These are phyloP conservation scores for Penicillium italicum DNA, from an alignment of 2,329 filamentous ascomycete species.

Conservation along the genomic window DNA sequence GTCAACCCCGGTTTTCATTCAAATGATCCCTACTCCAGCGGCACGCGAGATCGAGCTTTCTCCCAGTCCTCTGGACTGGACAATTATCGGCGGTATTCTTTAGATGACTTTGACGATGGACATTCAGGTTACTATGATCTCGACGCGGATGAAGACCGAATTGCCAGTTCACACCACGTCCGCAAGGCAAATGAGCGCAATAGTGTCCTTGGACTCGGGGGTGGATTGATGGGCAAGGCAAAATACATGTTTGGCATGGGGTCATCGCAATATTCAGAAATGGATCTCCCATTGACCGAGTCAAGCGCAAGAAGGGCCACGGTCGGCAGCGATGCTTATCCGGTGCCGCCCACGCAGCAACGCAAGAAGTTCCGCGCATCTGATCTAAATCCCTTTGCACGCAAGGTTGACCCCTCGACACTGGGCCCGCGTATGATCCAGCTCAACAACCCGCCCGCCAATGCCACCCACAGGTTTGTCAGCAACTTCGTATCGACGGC, in stretches of 20 bases:
- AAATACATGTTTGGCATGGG: conserved; percentile 91
- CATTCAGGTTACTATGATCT: conserved; percentile 77
- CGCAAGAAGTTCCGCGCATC: conserved; percentile 63
- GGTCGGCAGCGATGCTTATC: conserved; percentile 45
- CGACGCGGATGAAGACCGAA: conserved; percentile 56
- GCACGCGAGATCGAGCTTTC: conserved; percentile 47
- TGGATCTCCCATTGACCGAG: conserved; percentile 94
- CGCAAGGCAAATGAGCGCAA: conserved; percentile 71
- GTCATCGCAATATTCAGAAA: conserved; percentile 80
- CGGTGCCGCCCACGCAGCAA: conserved; percentile 43
- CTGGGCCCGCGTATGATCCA: conserved; percentile 89
- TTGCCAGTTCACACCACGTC: conserved; percentile 46
- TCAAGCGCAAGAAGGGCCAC: conserved; percentile 52
- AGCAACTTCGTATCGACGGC: conserved; percentile 97
- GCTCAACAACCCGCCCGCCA: conserved; percentile 93
- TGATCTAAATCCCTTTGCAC: conserved; percentile 85
- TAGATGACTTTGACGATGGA: conserved; percentile 78
- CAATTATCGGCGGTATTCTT: conserved; percentile 88
- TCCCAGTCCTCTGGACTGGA: conserved; percentile 77
- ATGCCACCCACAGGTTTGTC: conserved; percentile 81
- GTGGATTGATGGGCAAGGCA: conserved; percentile 78
- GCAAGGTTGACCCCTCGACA: conserved; percentile 83
- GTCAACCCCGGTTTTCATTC: conserved; percentile 34
- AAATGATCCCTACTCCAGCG: conserved; percentile 39
- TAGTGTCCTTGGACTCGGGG: conserved; percentile 81